Base-by-base conservation (phyloP, 225 moss, liverwort and hornwort genomes). In the Takakia lepidozioides region DNA sequence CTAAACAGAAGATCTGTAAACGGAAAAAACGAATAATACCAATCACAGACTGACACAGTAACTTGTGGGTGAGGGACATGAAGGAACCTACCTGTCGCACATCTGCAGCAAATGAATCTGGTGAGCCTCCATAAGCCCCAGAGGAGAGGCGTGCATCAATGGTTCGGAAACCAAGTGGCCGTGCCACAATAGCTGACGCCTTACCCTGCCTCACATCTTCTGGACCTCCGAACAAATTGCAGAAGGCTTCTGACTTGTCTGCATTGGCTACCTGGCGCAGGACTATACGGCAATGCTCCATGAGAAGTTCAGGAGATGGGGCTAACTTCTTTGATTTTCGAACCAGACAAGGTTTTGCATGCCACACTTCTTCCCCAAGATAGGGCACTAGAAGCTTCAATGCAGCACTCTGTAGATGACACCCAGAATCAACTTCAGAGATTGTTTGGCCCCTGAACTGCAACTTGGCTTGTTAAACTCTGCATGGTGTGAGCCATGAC, bases 81-180 rank as follows among this genome's bases (percentile, higher is more conserved):
- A n/a, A n/a, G n/a, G n/a, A n/a, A n/a, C n/a, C n/a, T n/a, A 93
- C 92, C 88, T 93, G 93, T 73, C 85, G 64, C 64, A 93, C 82
- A 49, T 93, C 93, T 52, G 88, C 78, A 58, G 88, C 93, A 70
- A 93, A 93, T 56, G 83, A 75, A 64, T 83, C 88, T 55, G 88
- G 85, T 44, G 78, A 85, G 49, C 64, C 83, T 58, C 85, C 85
- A 70, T 93, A 93, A 9, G 83, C 88, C 64, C 93, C 93, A 58
- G 88, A 85, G 47, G 83, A 88, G 48, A 93, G 83, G 58, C 93
- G 72, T 47, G 88, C 75, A 78, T 93, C 88, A 58, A 93, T 88
- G 14, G 83, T 88, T 48, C 88, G 88, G 63, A 93, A 88, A 66
- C 88, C 93, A 37, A 93, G 63, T 28, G 93, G 93, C 30, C 93